Evolutionary conservation across 2,329 filamentous ascomycete genomes (phyloP), one percentile per base, ranked within the genome.

Genomic region (Neopestalotiopsis sp.): DNA sequence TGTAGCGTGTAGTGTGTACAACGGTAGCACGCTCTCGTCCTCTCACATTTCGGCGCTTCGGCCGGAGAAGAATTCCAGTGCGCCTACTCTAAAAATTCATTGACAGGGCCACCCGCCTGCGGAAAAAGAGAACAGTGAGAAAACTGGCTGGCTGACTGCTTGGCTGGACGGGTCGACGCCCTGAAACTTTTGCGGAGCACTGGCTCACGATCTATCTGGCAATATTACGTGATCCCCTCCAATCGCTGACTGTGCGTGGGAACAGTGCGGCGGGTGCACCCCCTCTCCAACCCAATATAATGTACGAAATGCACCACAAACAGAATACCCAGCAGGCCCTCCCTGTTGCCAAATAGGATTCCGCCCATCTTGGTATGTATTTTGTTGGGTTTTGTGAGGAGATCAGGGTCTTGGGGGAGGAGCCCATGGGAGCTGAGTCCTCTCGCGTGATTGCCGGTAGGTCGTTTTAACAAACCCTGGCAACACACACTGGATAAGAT

Each of bases 211-310:
- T 64, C 34, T 24, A 64, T 64, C n/a, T 12, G 38, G 20, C 40
- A 28, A 52, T 64, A 64, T 64, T 64, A 64, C 61, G 61, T 64
- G 61, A 64, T 64, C 20, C n/a, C 40, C 61, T 45, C 20, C 20
- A 64, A 52, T 64, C 34, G 59, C 59, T 62, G 17, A 52, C 45
- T 17, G 45, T 17, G n/a, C 20, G 45, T n/a, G 14, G 42, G 42
- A 49, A 10, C 45, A n/a, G 17, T 52, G 45, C 45, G 45, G 14
- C 42, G 7, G 42, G 42, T 13, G 24, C 24, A 28, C 24, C 24
- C 34, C 34, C 34, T 10, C 34, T 20, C 45, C 45, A 17, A 52
- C 20, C 45, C 45, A 52, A 52, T 52, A 52, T 52, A 52, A 20
- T 38, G 34, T 38, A 52, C 45, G 14, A 17, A 52, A 52, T 38